phyloP scores from a whole-genome alignment of 495 filamentous ascomycete genomes.

The Hyaloscypha hepaticicola region DNA sequence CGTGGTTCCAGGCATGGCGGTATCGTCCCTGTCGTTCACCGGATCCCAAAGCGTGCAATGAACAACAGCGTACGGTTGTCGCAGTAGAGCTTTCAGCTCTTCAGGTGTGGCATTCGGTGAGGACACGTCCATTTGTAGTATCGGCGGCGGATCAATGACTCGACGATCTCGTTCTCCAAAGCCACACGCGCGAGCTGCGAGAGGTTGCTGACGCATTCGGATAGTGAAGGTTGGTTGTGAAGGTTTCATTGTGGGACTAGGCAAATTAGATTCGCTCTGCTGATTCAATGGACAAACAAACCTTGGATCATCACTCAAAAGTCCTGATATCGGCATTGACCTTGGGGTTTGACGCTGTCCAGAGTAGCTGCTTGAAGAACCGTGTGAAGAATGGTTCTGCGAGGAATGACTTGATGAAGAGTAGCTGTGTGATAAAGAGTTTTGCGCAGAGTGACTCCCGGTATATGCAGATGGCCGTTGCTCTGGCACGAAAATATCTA shows the following conservation, averaged over 20 bases:
- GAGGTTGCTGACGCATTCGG: constrained; percentile 83
- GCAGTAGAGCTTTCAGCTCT: constrained; percentile 58
- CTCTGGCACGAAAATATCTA: background rate
- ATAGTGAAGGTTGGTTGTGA: constrained; percentile 49
- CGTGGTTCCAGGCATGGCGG: constrained; percentile 48
- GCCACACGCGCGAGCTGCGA: constrained; percentile 87
- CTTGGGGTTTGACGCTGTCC: background rate
- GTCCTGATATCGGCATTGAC: constrained; percentile 20
- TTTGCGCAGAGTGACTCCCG: too few relatives aligned
- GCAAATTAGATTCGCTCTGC: background rate
- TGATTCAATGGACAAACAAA: background rate
- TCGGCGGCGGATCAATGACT: constrained; percentile 93
- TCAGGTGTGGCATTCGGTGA: constrained; percentile 54
- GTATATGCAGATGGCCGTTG: background rate
- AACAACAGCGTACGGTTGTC: constrained; percentile 76
- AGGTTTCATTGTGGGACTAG: constrained; percentile 4
- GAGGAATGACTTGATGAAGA: background rate
- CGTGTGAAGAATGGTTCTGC: background rate
- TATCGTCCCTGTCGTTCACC: constrained; percentile 58
- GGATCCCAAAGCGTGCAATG: constrained; percentile 77
- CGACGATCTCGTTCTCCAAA: constrained; percentile 92
- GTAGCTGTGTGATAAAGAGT: background rate
- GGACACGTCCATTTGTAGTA: constrained; percentile 79
- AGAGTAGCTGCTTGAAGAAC: background rate
- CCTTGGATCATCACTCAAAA: constrained; percentile 19